A percentile compares a stretch with the other conserved stretches of the same genome.
These are phyloP conservation scores for Penicilliopsis zonata DNA, from an alignment of 495 filamentous ascomycete genomes.

Conservation along the genomic window DNA sequence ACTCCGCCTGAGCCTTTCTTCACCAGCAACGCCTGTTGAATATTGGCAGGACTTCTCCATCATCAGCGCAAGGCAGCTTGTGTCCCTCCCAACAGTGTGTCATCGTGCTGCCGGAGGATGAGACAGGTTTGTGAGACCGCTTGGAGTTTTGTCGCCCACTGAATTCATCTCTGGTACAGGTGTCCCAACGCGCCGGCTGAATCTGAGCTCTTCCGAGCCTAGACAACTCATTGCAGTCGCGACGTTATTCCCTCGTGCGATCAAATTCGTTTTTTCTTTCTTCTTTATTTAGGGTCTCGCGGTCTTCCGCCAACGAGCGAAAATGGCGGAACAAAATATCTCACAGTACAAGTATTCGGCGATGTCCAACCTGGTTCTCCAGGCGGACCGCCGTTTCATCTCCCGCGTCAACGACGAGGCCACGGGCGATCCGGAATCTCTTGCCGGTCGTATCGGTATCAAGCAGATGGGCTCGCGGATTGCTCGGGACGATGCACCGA, in stretches of 20 bases:
- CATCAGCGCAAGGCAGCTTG: conserved; percentile 12
- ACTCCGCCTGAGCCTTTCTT: background rate
- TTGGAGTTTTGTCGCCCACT: conserved; percentile 11
- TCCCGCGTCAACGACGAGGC: conserved; percentile 86
- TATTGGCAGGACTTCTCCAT: conserved; percentile 5
- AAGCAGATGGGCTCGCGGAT: conserved; percentile 86
- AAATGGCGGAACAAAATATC: conserved; percentile 87
- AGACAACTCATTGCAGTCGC: conserved; percentile 19
- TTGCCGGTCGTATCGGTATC: conserved; percentile 86
- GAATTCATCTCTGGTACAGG: conserved; percentile 11
- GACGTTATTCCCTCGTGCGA: no score
- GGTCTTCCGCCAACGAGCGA: conserved; percentile 14
- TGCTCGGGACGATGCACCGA: conserved; percentile 66
- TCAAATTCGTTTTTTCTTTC: conserved; percentile 8
- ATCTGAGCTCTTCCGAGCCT: conserved; percentile 23
- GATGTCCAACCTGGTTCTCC: conserved; percentile 99
- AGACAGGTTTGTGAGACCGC: conserved; percentile 29
- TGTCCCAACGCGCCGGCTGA: conserved; percentile 20
- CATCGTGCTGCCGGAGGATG: conserved; percentile 27
- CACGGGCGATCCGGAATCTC: conserved; percentile 93
- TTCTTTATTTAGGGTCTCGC: conserved; percentile 8
- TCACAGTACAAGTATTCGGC: conserved; percentile 99
- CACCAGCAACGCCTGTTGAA: conserved; percentile 8
- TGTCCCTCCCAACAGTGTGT: no score
- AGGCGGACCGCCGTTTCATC: conserved; percentile 94